Percentiles rank a stretch among this genome's conserved stretches.
Evolutionary conservation across 148 eudicot genomes (phyloP).

Genomic region (Hydrangea macrophylla): DNA sequence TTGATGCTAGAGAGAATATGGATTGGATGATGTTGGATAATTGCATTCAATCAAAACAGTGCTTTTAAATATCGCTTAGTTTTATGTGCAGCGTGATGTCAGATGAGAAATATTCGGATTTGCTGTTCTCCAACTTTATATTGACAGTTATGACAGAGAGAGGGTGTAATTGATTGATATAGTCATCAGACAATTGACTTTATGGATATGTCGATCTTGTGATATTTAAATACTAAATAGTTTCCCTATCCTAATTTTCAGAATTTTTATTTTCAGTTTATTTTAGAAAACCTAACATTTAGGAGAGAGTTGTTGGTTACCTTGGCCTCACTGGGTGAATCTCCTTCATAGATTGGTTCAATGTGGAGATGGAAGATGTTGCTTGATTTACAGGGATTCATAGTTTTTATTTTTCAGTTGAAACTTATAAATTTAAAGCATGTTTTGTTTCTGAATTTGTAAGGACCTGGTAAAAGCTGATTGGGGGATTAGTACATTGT

Average conservation of each 20-base stretch:
- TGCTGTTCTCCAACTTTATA: not conserved
- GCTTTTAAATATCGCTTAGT: not conserved
- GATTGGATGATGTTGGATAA: constrained; percentile 3
- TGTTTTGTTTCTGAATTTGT: not conserved
- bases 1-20: too few species aligned
- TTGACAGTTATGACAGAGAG: not conserved
- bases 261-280: constrained; percentile 1
- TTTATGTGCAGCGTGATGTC: not conserved
- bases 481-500: not conserved
- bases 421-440: not conserved
- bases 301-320: constrained; percentile 14
- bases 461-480: not conserved
- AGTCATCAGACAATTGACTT: not conserved
- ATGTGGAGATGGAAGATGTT: not conserved
- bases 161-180: not conserved
- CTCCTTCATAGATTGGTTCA: not conserved
- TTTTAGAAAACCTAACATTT: not conserved
- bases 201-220: not conserved
- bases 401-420: not conserved
- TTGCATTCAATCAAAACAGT: not conserved
- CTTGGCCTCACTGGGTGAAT: constrained; percentile 18
- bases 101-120: not conserved
- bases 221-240: not conserved
- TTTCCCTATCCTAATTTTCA: not conserved
- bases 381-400: not conserved